Conservation (phyloP, 2,329 filamentous ascomycete genomes). For the Thelonectria discophora region DNA sequence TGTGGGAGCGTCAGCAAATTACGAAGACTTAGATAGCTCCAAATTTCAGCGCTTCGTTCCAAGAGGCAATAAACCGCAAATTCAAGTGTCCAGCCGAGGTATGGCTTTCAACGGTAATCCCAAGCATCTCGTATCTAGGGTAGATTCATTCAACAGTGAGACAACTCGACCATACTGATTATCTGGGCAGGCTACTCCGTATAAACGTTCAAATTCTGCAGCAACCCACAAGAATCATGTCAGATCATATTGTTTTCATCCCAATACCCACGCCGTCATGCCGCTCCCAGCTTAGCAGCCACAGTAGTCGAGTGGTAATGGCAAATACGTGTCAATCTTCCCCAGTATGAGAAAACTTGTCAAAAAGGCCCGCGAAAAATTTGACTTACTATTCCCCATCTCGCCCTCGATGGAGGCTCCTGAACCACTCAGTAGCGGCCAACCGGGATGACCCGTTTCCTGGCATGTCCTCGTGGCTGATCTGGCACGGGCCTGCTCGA, state of each 20-base stretch:
- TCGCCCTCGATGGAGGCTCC: conserved; percentile 1
- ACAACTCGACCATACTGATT: no score
- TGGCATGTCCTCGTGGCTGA: conserved; percentile 10
- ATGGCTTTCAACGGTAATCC: no score
- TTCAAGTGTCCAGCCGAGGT: no score
- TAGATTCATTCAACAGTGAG: no score
- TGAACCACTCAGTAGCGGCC: conserved; percentile 15
- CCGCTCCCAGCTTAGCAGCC: not conserved
- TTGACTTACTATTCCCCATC: conserved; percentile 6
- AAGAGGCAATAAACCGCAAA: no score
- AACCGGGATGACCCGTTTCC: conserved; percentile 23
- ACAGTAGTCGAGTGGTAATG: not conserved
- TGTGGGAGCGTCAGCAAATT: not conserved
- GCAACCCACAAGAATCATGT: not conserved
- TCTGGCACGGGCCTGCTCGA: conserved; percentile 11
- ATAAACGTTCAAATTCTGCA: no score
- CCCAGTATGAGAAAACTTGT: not conserved
- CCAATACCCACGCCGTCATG: not conserved
- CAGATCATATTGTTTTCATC: not conserved
- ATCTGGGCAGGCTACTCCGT: no score
- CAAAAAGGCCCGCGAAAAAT: conserved; percentile 3
- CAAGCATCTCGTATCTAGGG: no score
- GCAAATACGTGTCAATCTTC: not conserved
- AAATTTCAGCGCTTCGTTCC: not conserved
- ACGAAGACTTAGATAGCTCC: not conserved